Conservation (phyloP, 148 eudicot genomes). For the Chenopodium album region DNA sequence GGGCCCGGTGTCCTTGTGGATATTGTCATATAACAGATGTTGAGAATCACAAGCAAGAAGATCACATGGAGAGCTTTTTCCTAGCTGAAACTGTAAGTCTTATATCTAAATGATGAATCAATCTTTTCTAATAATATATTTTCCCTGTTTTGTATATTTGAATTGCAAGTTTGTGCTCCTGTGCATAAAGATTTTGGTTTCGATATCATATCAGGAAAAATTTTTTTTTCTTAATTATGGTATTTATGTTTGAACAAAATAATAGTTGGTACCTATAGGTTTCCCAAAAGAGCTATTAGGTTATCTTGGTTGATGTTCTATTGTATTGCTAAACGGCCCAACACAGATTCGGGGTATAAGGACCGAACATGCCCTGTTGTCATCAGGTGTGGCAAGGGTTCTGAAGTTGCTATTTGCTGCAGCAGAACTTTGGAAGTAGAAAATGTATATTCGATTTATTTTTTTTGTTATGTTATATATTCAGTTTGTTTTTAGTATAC, state of each 20-base stretch:
- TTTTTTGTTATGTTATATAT: too few relatives aligned
- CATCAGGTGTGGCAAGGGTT: too few relatives aligned
- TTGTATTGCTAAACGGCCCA: too few relatives aligned
- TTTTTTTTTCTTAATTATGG: background rate
- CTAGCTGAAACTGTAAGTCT: slow-evolving; percentile 91
- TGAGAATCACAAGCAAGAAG: slow-evolving; percentile 93
- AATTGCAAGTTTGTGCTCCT: background rate
- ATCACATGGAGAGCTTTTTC: slow-evolving; percentile 99
- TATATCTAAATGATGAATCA: slow-evolving; percentile 2
- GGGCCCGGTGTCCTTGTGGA: slow-evolving; percentile 96
- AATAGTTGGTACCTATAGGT: background rate
- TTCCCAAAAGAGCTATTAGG: background rate
- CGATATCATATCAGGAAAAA: background rate
- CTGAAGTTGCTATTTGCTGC: too few relatives aligned
- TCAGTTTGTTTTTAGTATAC: too few relatives aligned
- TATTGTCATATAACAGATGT: slow-evolving; percentile 97
- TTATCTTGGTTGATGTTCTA: background rate
- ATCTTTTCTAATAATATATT: background rate
- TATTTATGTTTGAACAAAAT: background rate
- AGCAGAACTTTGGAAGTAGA: too few relatives aligned
- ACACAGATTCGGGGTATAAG: too few relatives aligned
- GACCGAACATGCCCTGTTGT: too few relatives aligned
- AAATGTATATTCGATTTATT: too few relatives aligned
- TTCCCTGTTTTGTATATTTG: background rate
- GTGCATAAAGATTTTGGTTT: background rate